Percentiles rank a stretch among this genome's conserved stretches.
phyloP scores from a whole-genome alignment of 495 filamentous ascomycete species.

The Neurospora sp. region DNA sequence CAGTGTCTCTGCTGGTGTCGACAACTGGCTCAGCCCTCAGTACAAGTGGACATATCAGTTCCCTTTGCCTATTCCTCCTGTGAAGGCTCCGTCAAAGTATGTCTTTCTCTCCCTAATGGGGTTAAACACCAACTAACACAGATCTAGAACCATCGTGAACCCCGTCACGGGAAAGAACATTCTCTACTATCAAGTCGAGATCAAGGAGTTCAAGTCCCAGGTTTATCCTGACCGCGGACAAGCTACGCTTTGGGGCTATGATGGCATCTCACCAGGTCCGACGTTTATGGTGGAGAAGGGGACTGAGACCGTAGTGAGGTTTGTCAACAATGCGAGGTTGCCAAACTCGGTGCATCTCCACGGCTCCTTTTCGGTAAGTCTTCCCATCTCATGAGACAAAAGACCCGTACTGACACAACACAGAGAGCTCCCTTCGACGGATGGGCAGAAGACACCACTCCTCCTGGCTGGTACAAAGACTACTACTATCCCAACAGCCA shows the following conservation, averaged over 20 bases:
- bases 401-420: background rate
- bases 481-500: constrained; percentile 52
- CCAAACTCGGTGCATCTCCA: constrained; percentile 41
- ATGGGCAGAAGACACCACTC: constrained; percentile 45
- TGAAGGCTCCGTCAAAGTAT: constrained; percentile 30
- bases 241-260: constrained; percentile 40
- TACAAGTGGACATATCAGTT: constrained; percentile 39
- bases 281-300: constrained; percentile 37
- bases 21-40: constrained; percentile 13
- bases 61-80: constrained; percentile 38
- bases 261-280: constrained; percentile 45
- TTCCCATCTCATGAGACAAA: background rate
- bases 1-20: background rate
- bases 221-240: constrained; percentile 37
- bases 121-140: too few species aligned
- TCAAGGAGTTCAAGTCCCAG: constrained; percentile 34
- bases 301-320: constrained; percentile 40
- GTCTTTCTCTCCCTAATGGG: too few species aligned
- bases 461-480: constrained; percentile 44
- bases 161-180: constrained; percentile 21
- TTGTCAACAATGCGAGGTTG: constrained; percentile 37
- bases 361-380: constrained; percentile 31
- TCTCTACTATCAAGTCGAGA: constrained; percentile 36
- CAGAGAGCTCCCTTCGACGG: constrained; percentile 32
- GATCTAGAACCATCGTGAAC: constrained; percentile 16